Base-by-base conservation (phyloP, 306 rosid genomes). In the Ormosia semicastrata region DNA sequence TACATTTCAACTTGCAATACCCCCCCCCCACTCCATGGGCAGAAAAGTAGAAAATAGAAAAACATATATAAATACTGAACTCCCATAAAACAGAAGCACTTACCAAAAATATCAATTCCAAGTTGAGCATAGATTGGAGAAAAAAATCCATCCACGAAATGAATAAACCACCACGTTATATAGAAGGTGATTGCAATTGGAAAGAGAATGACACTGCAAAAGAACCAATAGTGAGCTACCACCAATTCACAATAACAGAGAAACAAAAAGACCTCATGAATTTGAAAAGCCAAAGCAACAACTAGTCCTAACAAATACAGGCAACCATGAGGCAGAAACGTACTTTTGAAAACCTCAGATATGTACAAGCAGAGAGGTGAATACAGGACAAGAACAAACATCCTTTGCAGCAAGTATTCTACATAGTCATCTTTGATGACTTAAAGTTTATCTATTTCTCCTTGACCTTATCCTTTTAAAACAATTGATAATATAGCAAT, bases 111-210 rank as follows among this genome's bases (percentile, higher is more conserved):
- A 77, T 94, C 73, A 67, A 94, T 89, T 86, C 98, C 98, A 76
- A 94, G 98, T 71, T 90, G 91, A 73, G 90, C 95, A 75, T 90
- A 94, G 76, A 94, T 94, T 18, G 98, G 98, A 80, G 98, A 94
- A 84, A 94, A 94, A 71, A 94, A 94, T 58, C 98, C 89, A 81
- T 94, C 98, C 81, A 92, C 97, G 18, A 94, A 94, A 91, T 94
- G 98, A 88, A 94, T 92, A 83, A 94, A 94, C 98, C 98, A 94
- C 94, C 94, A 94, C 24, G 98, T 94, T 75, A 94, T 88, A 65
- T 94, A 94, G 90, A 94, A 94, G 71, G 98, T 94, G 85, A 94
- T 89, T 17, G 98, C 98, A 64, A 94, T 90, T 53, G 98, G 98
- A 82, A 94, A 88, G 59, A 94, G 77, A 84, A 94, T 94, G 81